Percentiles rank a stretch among this genome's conserved stretches.
These are phyloP conservation scores for Gnetum montanum DNA, from an alignment of 75 land plant species.

Conservation along the genomic window DNA sequence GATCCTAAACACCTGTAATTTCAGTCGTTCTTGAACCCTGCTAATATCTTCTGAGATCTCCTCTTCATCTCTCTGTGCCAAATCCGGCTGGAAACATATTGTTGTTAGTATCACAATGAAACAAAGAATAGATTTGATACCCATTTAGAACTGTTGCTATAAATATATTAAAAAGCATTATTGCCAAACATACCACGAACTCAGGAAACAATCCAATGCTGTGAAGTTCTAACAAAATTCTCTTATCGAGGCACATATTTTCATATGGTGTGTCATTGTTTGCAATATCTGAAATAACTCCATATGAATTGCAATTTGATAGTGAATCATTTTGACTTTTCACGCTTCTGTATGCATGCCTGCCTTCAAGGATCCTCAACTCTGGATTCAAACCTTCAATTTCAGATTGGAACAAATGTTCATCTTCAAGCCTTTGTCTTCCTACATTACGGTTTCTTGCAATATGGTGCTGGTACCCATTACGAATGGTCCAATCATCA, in stretches of 20 bases:
- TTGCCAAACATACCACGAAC: constrained; percentile 23
- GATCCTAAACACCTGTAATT: constrained; percentile 36
- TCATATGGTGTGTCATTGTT: constrained; percentile 43
- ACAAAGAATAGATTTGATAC: not conserved
- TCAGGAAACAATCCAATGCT: constrained; percentile 70
- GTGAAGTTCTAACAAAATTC: constrained; percentile 65
- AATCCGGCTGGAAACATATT: constrained; percentile 42
- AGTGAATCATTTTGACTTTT: not conserved
- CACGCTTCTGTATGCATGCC: not conserved
- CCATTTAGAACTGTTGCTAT: too few relatives aligned
- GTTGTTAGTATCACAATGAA: not conserved
- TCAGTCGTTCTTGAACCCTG: constrained; percentile 33
- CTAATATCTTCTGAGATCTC: constrained; percentile 44
- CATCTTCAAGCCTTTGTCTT: constrained; percentile 15
- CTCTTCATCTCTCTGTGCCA: constrained; percentile 46
- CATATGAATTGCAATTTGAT: constrained; percentile 6
- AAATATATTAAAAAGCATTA: constrained; percentile 1
- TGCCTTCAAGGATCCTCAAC: not conserved
- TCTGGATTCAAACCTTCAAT: not conserved
- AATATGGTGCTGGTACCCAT: constrained; percentile 25
- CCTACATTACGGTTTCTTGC: constrained; percentile 3
- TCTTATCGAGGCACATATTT: constrained; percentile 52
- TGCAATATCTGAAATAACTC: constrained; percentile 15
- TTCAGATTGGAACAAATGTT: constrained; percentile 3
- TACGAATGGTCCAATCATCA: constrained; percentile 24